A percentile compares a stretch with the other conserved stretches of the same genome.
Conservation (phyloP, 2,329 filamentous ascomycete species). For the Diaporthe eres region DNA sequence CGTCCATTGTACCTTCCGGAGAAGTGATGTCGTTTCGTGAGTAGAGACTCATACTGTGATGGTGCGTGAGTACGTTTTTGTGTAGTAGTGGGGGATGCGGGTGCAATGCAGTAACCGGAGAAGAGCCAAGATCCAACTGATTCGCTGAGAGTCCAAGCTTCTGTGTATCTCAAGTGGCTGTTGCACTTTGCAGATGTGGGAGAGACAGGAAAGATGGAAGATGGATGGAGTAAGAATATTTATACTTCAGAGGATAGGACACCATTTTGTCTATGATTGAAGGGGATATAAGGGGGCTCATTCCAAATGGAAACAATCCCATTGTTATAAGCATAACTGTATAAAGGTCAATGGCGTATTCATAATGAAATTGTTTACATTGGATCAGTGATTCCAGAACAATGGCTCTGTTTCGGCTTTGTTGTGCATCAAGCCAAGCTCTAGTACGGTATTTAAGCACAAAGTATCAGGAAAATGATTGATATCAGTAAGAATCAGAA, state of each 20-base stretch:
- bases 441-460: no score
- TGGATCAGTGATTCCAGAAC: background rate
- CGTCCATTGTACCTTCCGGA: background rate
- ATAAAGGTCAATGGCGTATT: background rate
- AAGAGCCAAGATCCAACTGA: background rate
- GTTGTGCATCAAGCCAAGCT: background rate
- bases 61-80: background rate
- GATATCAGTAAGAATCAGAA: background rate
- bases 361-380: background rate
- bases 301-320: background rate
- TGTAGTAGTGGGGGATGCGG: background rate
- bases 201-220: background rate
- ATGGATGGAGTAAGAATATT: background rate
- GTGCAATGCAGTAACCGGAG: background rate
- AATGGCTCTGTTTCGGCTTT: background rate
- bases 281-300: accelerated
- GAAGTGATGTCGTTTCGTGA: no score
- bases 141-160: background rate
- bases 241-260: background rate
- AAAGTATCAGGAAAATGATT: background rate
- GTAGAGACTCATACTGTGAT: background rate
- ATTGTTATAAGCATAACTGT: background rate
- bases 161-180: background rate
- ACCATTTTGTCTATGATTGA: background rate
- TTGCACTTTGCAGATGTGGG: background rate